Percentiles rank a stretch among this genome's conserved stretches.
Evolutionary conservation across 2,329 filamentous ascomycete genomes (phyloP).

Genomic region (Penicillium glabrum): DNA sequence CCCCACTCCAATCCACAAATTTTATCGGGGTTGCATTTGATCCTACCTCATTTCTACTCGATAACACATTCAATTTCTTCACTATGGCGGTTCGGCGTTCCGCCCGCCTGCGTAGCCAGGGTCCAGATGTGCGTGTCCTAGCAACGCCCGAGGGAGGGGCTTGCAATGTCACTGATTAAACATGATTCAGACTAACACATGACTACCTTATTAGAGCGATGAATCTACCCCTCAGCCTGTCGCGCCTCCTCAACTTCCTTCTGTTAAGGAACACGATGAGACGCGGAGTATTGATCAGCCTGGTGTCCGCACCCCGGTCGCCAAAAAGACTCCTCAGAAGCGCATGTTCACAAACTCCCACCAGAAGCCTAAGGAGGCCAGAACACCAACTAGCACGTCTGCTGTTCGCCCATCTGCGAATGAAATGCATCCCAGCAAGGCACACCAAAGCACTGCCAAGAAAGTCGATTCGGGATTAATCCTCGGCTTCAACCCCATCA

Average conservation of each 20-base stretch:
- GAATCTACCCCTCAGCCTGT: conserved; percentile 24
- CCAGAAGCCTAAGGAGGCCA: conserved; percentile 26
- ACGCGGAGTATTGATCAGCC: conserved; percentile 34
- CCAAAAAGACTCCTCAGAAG: conserved; percentile 1
- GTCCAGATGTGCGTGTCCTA: conserved; percentile 33
- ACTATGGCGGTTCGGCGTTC: conserved; percentile 43
- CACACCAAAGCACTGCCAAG: conserved; percentile 71
- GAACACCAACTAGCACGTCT: conserved; percentile 52
- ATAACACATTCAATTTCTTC: background rate
- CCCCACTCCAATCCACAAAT: conserved; percentile 2
- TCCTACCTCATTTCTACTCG: background rate
- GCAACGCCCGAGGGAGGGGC: conserved; percentile 13
- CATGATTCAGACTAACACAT: conserved; percentile 5
- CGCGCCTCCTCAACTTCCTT: conserved; percentile 36
- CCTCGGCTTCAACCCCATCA: conserved; percentile 78
- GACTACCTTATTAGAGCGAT: conserved; percentile 13
- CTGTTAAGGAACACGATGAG: conserved; percentile 50
- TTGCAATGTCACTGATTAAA: conserved; percentile 6
- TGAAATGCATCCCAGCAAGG: conserved; percentile 90
- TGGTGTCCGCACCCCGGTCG: conserved; percentile 23
- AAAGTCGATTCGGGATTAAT: conserved; percentile 76
- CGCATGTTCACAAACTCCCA: conserved; percentile 22
- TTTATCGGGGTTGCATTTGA: background rate
- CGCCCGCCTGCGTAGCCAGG: conserved; percentile 39
- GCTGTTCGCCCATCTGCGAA: conserved; percentile 68